Percentiles rank a stretch among this genome's conserved stretches.
Conservation (phyloP, 2,329 filamentous ascomycete species). For the Penicillium italicum region DNA sequence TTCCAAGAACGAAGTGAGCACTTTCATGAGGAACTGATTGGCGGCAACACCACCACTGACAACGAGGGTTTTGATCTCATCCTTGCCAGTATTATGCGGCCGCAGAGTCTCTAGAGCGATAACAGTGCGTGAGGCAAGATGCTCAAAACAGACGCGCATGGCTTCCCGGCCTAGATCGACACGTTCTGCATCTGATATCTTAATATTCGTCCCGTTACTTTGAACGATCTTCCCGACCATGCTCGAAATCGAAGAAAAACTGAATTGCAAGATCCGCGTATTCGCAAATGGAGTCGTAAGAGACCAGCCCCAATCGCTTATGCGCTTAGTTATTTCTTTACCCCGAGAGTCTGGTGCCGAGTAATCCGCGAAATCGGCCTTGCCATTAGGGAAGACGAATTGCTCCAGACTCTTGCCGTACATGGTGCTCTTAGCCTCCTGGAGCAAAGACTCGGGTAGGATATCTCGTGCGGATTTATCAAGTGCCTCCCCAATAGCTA, state of each 20-base stretch:
- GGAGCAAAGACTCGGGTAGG: conserved; percentile 60
- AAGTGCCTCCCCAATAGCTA: conserved; percentile 83
- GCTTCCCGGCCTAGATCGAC: conserved; percentile 65
- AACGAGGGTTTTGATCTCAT: conserved; percentile 61
- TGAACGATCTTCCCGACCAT: conserved; percentile 58
- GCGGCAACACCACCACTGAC: conserved; percentile 88
- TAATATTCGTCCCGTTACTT: conserved; percentile 23
- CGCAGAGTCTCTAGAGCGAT: conserved; percentile 57
- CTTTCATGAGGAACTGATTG: conserved; percentile 71
- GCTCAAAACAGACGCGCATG: conserved; percentile 83
- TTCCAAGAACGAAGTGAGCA: conserved; percentile 61
- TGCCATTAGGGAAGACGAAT: conserved; percentile 65
- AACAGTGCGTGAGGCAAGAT: conserved; percentile 71
- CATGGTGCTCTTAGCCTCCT: conserved; percentile 60
- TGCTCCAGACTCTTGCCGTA: conserved; percentile 76
- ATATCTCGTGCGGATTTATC: conserved; percentile 81
- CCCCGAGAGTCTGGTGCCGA: conserved; percentile 54
- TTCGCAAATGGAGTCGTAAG: conserved; percentile 65
- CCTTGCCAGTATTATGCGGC: conserved; percentile 11
- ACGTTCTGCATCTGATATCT: conserved; percentile 58
- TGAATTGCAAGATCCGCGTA: conserved; percentile 60
- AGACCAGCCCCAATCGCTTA: conserved; percentile 60
- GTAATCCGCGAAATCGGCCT: conserved; percentile 49
- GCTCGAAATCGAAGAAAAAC: conserved; percentile 70
- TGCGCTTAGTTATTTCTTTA: conserved; percentile 55